Conservation (phyloP, 306 rosid genomes). For the Cucurbita pepo region DNA sequence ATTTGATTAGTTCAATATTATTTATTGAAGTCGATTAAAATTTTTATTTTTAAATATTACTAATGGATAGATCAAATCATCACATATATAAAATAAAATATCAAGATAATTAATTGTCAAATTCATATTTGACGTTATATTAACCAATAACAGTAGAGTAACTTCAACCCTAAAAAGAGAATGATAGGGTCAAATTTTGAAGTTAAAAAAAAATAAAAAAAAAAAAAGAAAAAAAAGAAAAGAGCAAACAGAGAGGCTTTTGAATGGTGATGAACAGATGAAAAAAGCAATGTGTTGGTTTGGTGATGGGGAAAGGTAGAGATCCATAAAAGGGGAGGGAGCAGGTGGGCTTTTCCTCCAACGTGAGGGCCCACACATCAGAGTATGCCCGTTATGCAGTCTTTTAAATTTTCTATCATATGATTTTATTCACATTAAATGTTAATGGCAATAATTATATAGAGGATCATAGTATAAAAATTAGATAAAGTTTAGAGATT, state of each 20-base stretch:
- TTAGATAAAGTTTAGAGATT: no score
- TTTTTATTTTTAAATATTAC: background rate
- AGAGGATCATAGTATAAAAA: no score
- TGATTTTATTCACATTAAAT: no score
- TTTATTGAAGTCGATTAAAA: background rate
- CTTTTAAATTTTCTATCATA: no score
- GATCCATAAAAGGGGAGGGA: background rate
- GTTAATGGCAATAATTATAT: no score
- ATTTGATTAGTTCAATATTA: background rate
- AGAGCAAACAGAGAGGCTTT: background rate
- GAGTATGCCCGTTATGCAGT: background rate
- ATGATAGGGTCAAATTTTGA: no score
- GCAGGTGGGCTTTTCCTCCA: constrained; percentile 7
- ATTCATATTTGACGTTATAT: no score
- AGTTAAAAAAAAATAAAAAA: background rate
- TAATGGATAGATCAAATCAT: background rate
- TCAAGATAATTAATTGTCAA: background rate
- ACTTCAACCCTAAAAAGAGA: background rate
- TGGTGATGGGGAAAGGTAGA: background rate
- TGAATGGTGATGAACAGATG: background rate
- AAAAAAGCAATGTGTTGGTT: background rate
- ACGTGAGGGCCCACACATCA: background rate
- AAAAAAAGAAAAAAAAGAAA: background rate
- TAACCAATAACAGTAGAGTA: no score
- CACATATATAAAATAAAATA: background rate